Conservation (phyloP, 2,329 filamentous ascomycete species). For the Leptographium radiaticola region DNA sequence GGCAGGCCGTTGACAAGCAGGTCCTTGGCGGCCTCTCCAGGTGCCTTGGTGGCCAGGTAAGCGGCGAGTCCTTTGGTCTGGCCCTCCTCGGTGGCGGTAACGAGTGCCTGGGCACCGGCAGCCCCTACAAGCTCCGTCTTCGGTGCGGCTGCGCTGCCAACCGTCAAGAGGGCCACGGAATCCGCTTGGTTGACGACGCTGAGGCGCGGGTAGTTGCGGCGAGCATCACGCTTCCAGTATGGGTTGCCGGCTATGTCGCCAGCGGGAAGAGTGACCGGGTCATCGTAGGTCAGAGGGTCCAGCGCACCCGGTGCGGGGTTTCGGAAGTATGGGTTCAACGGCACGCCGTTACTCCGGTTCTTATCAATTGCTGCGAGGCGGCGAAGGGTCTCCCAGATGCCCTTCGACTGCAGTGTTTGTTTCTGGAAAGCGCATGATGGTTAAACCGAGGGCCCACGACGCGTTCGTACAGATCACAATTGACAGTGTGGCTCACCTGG, state of each 20-base stretch:
- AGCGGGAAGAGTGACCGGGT: slow-evolving; percentile 73
- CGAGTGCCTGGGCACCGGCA: slow-evolving; percentile 48
- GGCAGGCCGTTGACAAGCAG: slow-evolving; percentile 68
- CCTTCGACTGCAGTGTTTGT: slow-evolving; percentile 84
- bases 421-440: slow-evolving; percentile 46
- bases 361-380: slow-evolving; percentile 68
- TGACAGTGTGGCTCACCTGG: slow-evolving; percentile 33
- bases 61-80: slow-evolving; percentile 57
- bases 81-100: slow-evolving; percentile 63
- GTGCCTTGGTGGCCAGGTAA: slow-evolving; percentile 51
- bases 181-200: slow-evolving; percentile 75
- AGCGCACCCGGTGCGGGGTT: slow-evolving; percentile 66
- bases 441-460: not conserved
- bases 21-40: slow-evolving; percentile 33
- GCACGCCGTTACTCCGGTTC: slow-evolving; percentile 80
- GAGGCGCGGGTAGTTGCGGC: slow-evolving; percentile 68
- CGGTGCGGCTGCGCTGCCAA: slow-evolving; percentile 70
- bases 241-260: slow-evolving; percentile 83
- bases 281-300: slow-evolving; percentile 61
- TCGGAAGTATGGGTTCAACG: slow-evolving; percentile 85
- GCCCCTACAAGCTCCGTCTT: slow-evolving; percentile 69
- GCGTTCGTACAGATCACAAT: too few relatives aligned
- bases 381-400: slow-evolving; percentile 78
- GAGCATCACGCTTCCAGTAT: slow-evolving; percentile 89
- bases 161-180: slow-evolving; percentile 68